phyloP scores from a whole-genome alignment of 2,329 filamentous ascomycete species.

The Xylariaceae sp. region DNA sequence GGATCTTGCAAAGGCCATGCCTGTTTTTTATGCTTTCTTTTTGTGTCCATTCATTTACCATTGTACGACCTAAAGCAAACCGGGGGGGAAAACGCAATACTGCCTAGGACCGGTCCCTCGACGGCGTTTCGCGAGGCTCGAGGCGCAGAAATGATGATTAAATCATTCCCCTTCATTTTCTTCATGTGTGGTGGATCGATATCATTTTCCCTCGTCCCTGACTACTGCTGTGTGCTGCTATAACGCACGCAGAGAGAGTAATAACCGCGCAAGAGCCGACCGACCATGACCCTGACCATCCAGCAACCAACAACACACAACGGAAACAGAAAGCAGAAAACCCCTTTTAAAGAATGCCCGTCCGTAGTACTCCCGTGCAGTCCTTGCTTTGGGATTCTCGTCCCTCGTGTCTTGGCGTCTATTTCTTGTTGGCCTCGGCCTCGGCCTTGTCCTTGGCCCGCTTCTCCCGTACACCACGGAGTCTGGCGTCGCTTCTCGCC shows the following conservation, averaged over 20 bases:
- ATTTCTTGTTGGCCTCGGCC: slow-evolving; percentile 82
- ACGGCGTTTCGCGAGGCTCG: slow-evolving; percentile 18
- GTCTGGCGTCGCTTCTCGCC: slow-evolving; percentile 76
- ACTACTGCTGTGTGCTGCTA: slow-evolving; percentile 9
- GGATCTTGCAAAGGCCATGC: not conserved
- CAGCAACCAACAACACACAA: slow-evolving; percentile 22
- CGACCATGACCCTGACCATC: slow-evolving; percentile 30
- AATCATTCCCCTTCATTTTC: slow-evolving; percentile 22
- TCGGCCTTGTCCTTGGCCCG: slow-evolving; percentile 82
- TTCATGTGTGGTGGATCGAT: slow-evolving; percentile 15
- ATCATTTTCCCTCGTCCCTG: slow-evolving; percentile 21
- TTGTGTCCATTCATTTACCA: slow-evolving; percentile 32
- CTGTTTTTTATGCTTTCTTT: slow-evolving; percentile 19
- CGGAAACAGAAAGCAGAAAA: slow-evolving; percentile 33
- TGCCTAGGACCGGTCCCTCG: slow-evolving; percentile 25
- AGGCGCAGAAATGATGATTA: slow-evolving; percentile 15
- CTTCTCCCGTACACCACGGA: slow-evolving; percentile 86
- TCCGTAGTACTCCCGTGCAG: slow-evolving; percentile 34
- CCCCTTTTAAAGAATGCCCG: slow-evolving; percentile 30
- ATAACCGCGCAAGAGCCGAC: slow-evolving; percentile 28
- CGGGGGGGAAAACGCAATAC: slow-evolving; percentile 30
- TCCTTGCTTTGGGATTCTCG: slow-evolving; percentile 25
- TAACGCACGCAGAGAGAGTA: slow-evolving; percentile 17
- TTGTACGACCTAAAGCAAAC: slow-evolving; percentile 33
- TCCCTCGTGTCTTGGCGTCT: slow-evolving; percentile 37